phyloP scores from a whole-genome alignment of 164 flowering plant genomes.

The Chimonanthus salicifolius region DNA sequence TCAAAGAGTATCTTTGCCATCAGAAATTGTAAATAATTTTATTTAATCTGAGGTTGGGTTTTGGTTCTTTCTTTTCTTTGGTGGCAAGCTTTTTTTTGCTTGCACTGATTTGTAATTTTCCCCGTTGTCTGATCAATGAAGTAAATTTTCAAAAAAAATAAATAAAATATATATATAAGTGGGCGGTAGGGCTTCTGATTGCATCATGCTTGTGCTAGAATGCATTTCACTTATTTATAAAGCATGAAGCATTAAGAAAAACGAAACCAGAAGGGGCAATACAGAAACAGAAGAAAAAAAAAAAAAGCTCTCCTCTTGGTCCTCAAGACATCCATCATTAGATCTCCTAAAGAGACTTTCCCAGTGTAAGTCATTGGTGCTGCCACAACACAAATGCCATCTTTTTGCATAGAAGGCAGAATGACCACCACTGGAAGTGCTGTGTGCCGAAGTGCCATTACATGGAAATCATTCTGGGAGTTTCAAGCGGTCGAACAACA shows the following conservation, averaged over 20 bases:
- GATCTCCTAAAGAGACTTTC: background rate
- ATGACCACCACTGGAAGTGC: background rate
- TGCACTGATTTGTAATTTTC: too few relatives aligned
- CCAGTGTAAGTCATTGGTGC: background rate
- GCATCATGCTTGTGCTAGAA: background rate
- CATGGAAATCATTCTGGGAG: slow-evolving; percentile 57
- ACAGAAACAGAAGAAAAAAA: background rate
- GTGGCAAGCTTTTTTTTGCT: too few relatives aligned
- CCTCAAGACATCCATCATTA: background rate
- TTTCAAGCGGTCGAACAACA: slow-evolving; percentile 78
- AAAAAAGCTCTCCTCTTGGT: background rate
- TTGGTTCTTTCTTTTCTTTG: too few relatives aligned
- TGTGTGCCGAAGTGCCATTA: background rate
- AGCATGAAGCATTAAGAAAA: too few relatives aligned
- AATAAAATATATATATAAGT: too few relatives aligned
- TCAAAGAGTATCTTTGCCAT: too few relatives aligned
- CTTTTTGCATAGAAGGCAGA: background rate
- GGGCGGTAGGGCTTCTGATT: background rate
- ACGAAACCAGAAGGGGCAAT: background rate
- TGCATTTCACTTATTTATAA: background rate
- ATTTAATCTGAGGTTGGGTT: too few relatives aligned
- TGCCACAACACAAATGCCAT: background rate
- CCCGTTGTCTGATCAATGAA: too few relatives aligned
- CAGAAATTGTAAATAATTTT: too few relatives aligned
- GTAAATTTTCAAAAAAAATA: too few relatives aligned